These are phyloP conservation scores for Moringa oleifera DNA, from an alignment of 345 rosid genomes.

Conservation along the genomic window DNA sequence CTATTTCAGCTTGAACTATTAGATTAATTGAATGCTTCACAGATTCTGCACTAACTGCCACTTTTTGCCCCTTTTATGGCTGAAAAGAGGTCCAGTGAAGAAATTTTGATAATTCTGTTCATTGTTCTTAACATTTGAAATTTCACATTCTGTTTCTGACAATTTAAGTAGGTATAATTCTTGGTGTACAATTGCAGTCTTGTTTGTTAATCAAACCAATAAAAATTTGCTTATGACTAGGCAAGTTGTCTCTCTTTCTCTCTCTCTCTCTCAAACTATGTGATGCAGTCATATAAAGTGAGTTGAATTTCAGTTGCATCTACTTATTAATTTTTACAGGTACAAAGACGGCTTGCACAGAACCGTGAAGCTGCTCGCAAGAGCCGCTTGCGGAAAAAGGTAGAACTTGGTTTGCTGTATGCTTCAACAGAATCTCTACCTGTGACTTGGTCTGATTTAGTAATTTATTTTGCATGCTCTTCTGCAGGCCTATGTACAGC, in stretches of 20 bases:
- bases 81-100: background rate
- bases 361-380: conserved; percentile 99
- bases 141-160: background rate
- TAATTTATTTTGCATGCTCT: conserved; percentile 13
- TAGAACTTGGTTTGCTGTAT: conserved; percentile 14
- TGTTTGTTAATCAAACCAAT: background rate
- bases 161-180: background rate
- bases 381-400: conserved; percentile 95
- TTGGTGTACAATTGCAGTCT: background rate
- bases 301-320: background rate
- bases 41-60: background rate
- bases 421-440: conserved; percentile 1
- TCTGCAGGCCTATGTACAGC: conserved; percentile 91
- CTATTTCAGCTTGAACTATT: background rate
- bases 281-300: background rate
- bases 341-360: conserved; percentile 91
- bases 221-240: background rate
- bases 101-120: no score
- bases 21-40: background rate
- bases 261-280: background rate
- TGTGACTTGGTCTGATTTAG: conserved; percentile 1
- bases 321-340: conserved; percentile 28
- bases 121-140: no score
- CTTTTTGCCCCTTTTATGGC: background rate
- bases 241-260: background rate